Evolutionary conservation across 2,329 filamentous ascomycete species (phyloP), one percentile per base, ranked within the genome.

Genomic region (Aspergillus pseudoterreus): DNA sequence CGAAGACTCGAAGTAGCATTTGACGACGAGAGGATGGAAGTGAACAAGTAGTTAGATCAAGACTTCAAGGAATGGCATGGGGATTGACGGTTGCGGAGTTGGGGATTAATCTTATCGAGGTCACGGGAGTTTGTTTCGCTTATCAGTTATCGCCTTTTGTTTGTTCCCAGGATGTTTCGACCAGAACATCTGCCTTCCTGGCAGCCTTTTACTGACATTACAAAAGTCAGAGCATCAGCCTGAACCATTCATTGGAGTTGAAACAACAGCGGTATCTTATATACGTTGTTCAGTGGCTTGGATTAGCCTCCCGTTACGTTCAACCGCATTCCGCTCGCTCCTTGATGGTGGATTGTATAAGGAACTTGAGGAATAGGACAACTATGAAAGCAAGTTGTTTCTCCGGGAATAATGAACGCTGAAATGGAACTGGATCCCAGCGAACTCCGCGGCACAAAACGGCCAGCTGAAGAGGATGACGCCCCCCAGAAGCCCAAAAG

Each of bases 401-500:
- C 14, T 38, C 12, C 35, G 2, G 14, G n/a, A n/a, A n/a, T 15
- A 17, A 38, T 38, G 35, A 14, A 38, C 8, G 8, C 3, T n/a
- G 41, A 54, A 48, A 79, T 79, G 76, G 71, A 78, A 47, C 41
- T 76, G 24, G 75, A 78, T 57, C 21, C 50, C 9, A 47, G 51
- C 2, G 64, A 68, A 47, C 56, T 62, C 47, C 66, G 71, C 43
- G 76, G 77, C 22, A 69, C 67, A 9, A 82, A 83, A 62, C 72
- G 80, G 42, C 75, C 79, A 41, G 78, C 74, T 12, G 73, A 77
- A 51, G 76, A 78, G 14, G 60, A 63, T 47, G 65, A 67, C 15
- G 55, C 69, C 45, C 58, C 60, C 50, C 57, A 67, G 32, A 72
- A 71, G 44, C 78, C 79, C 14, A 76, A 77, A 61, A 77, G 77